Evolutionary conservation across 2,329 filamentous ascomycete species (phyloP).

Genomic region (Arthrobotrys iridis): DNA sequence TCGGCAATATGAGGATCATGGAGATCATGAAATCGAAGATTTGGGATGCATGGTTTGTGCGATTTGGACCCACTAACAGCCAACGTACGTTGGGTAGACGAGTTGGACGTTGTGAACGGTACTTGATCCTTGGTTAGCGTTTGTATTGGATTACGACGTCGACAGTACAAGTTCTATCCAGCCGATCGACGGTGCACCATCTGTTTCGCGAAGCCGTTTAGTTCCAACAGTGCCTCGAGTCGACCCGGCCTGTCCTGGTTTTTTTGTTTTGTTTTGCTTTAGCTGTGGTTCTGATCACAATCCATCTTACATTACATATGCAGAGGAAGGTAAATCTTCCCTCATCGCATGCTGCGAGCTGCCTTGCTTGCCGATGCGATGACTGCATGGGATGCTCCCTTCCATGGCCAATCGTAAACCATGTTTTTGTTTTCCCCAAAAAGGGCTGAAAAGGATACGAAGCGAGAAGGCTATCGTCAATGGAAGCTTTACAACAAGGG

Average conservation of each 20-base stretch:
- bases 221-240: too few relatives aligned
- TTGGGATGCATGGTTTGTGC: slow-evolving; percentile 11
- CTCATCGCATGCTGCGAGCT: slow-evolving; percentile 19
- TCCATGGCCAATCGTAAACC: slow-evolving; percentile 3
- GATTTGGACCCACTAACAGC: background rate
- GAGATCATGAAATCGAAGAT: slow-evolving; percentile 49
- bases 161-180: slow-evolving; percentile 2
- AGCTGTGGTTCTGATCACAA: slow-evolving; percentile 1
- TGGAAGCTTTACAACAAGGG: background rate
- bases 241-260: too few relatives aligned
- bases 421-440: background rate
- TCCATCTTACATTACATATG: slow-evolving; percentile 13
- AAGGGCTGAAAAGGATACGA: slow-evolving; percentile 28
- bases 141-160: slow-evolving; percentile 7
- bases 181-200: slow-evolving; percentile 32
- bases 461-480: slow-evolving; percentile 2
- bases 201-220: background rate
- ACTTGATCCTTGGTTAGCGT: background rate
- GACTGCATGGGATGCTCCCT: slow-evolving; percentile 20
- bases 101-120: background rate
- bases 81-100: background rate
- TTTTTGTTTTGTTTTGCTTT: too few relatives aligned
- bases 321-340: slow-evolving; percentile 26
- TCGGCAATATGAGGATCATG: slow-evolving; percentile 5
- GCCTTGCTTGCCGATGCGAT: slow-evolving; percentile 40